These are phyloP conservation scores for Endocladia muricata DNA, from an alignment of 31 red algal species.

Conservation along the genomic window DNA sequence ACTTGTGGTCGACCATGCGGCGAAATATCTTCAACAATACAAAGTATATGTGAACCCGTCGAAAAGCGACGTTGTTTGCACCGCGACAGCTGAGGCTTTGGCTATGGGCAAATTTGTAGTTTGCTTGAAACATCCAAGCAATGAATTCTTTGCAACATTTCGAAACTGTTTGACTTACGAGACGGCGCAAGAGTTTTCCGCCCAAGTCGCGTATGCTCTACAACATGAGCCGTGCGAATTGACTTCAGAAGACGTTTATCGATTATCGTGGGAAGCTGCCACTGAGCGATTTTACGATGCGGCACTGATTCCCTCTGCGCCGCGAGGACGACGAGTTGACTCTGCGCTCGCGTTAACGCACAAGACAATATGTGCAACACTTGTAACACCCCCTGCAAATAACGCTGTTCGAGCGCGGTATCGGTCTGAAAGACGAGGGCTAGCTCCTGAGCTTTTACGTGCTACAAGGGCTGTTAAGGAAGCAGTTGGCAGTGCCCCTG, in stretches of 20 bases:
- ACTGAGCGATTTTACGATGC: constrained; percentile 83
- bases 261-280: constrained; percentile 78
- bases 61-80: constrained; percentile 75
- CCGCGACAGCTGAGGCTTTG: constrained; percentile 82
- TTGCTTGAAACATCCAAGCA: constrained; percentile 72
- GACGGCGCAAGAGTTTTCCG: constrained; percentile 59
- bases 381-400: constrained; percentile 67
- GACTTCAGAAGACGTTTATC: constrained; percentile 42
- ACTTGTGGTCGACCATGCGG: constrained; percentile 56
- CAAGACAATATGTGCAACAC: constrained; percentile 73
- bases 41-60: constrained; percentile 79
- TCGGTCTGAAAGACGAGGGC: constrained; percentile 14
- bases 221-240: constrained; percentile 51
- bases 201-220: constrained; percentile 38
- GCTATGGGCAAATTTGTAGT: constrained; percentile 90
- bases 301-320: constrained; percentile 20
- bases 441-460: not conserved
- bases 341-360: constrained; percentile 75
- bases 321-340: constrained; percentile 34
- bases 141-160: constrained; percentile 80
- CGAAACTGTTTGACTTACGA: constrained; percentile 63
- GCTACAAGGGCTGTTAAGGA: not conserved
- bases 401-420: constrained; percentile 52
- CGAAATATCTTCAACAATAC: constrained; percentile 48
- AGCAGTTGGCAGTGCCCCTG: too few species aligned